Evolutionary conservation across 768 basidiomycete species (phyloP), one percentile per base, ranked within the genome.

Genomic region (Phylloporus scabripes): DNA sequence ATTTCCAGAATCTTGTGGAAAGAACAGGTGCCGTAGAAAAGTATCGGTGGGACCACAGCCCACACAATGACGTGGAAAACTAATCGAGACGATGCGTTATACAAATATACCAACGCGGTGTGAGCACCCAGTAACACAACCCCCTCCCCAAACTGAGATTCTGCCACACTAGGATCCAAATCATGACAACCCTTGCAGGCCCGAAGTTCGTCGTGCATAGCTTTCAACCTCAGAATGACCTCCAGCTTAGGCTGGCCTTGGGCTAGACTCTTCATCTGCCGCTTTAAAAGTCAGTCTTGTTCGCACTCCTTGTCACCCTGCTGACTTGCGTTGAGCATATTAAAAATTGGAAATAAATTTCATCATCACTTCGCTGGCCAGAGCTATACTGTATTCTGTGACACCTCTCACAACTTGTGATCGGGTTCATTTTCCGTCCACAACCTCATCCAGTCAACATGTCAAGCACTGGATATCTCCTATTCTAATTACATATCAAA

Each of bases 41-140:
- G 78, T 10, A 78, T 79, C 17, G 76, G 78, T 21, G 78, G 78
- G 0, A 77, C 78, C 52, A 79, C 77, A 0, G 79, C 77, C 5
- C 75, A 79, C 55, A 77, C 76, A 12, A 75, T 77, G 1, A 73
- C 71, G 45, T 77, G 76, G 75, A 59, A 76, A 47, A 63, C 72
- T 0, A 62, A 68, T 11, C 70, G 72, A 37, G 65, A 69, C 29
- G 43, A 31, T 18, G 52, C 52, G 1, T 31, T 58, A 36, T 53
- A 55, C 58, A 79, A 76, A 53, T 75, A 73, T 48, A 68, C 79
- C 26, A 72, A 74, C 36, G 56, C 8, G 53, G n/a, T 62, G 57
- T 75, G 75, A 15, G 69, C 67, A 6, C 67, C 79, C 46, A 66
- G 64, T 29, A 79, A 79, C 49, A 78, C 76, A 10, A 78, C 75